These are phyloP conservation scores for Penicillium sp. DNA, from an alignment of 2,329 filamentous ascomycete species.

Conservation along the genomic window DNA sequence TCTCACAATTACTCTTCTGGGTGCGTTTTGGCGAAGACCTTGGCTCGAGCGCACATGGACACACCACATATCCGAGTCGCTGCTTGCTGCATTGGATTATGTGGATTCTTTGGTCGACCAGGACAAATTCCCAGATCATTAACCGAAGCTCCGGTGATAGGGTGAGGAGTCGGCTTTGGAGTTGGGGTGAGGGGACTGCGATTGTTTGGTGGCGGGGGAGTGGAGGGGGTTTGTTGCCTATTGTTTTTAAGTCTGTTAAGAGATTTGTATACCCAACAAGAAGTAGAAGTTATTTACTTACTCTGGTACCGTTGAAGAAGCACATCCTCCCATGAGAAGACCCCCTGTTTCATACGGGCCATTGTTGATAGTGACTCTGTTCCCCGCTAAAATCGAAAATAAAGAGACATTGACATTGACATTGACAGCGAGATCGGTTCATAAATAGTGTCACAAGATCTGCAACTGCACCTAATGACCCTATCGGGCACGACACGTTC, in stretches of 20 bases:
- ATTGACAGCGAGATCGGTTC: not conserved
- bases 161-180: conserved; percentile 29
- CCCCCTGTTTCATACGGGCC: conserved; percentile 36
- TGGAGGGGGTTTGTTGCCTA: conserved; percentile 33
- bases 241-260: not conserved
- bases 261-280: too few relatives aligned
- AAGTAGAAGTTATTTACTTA: conserved; percentile 11
- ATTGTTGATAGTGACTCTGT: conserved; percentile 17
- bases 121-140: conserved; percentile 37
- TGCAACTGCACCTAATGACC: conserved; percentile 12
- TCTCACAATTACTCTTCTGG: conserved; percentile 25
- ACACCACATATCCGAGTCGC: conserved; percentile 35
- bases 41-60: conserved; percentile 15
- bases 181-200: conserved; percentile 19
- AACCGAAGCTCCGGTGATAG: conserved; percentile 38
- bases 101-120: conserved; percentile 34
- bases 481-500: conserved; percentile 9
- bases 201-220: conserved; percentile 18
- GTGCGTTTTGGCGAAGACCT: too few relatives aligned
- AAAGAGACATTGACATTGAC: not conserved
- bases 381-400: not conserved
- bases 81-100: conserved; percentile 35
- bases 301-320: conserved; percentile 41
- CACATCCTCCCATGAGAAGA: conserved; percentile 44
- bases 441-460: not conserved